Conservation (phyloP, 2,329 filamentous ascomycete genomes). For the Penicillium nordicum region DNA sequence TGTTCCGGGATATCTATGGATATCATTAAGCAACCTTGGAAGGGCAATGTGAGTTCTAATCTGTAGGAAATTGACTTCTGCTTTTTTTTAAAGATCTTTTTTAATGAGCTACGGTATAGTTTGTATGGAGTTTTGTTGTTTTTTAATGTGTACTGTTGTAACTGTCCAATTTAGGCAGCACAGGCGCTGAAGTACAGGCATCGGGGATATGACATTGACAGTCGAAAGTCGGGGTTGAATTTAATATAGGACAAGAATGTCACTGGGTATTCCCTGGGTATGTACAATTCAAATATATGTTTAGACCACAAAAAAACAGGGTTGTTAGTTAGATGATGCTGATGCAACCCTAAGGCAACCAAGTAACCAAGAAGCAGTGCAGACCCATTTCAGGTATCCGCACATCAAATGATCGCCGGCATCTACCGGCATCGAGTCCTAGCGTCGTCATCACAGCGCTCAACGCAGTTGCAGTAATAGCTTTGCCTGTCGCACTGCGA, state of each 20-base stretch:
- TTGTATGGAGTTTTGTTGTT: too few relatives aligned
- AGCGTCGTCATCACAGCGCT: neutral
- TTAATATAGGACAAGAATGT: neutral
- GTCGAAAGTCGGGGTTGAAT: neutral
- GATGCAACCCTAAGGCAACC: neutral
- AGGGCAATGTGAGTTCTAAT: neutral
- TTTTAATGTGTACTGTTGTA: neutral
- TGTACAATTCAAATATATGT: conserved; percentile 12
- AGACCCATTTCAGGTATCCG: conserved; percentile 3
- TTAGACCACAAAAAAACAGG: neutral
- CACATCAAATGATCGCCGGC: neutral
- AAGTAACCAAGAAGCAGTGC: neutral
- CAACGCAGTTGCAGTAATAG: neutral
- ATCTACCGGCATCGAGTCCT: neutral
- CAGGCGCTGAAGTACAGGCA: neutral
- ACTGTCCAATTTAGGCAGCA: neutral
- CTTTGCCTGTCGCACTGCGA: neutral
- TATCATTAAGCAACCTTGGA: neutral
- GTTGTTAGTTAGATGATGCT: neutral
- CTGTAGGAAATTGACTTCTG: neutral
- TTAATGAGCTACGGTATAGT: neutral
- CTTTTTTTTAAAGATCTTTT: neutral
- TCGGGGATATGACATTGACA: neutral
- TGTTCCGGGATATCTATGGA: conserved; percentile 11
- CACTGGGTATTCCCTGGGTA: conserved; percentile 17